These are phyloP conservation scores for Micractinium conductrix DNA, from an alignment of 139 green algal genomes.

Conservation along the genomic window DNA sequence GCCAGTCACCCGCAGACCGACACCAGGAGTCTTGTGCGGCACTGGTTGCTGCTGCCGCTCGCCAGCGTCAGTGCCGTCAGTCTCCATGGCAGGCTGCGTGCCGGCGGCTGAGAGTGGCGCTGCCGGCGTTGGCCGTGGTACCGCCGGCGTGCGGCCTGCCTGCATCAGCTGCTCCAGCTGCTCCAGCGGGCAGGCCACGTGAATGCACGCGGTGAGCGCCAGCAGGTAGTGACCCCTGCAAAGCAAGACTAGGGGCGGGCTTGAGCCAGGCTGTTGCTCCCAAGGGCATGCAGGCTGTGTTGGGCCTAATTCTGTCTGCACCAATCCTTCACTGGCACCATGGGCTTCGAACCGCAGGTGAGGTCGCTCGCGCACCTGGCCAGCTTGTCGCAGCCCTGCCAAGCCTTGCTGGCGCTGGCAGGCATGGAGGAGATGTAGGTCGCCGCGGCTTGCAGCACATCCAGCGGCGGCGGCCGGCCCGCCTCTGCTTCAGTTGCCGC, in stretches of 20 bases:
- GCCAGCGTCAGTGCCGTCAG: neutral
- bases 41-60: neutral
- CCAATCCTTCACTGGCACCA: too few species aligned
- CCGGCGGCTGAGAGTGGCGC: neutral
- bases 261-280: too few species aligned
- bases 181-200: neutral
- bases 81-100: neutral
- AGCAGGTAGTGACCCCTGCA: constrained; percentile 21
- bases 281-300: neutral
- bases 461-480: constrained; percentile 6
- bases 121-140: neutral
- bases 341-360: too few species aligned
- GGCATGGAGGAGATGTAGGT: neutral
- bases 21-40: neutral
- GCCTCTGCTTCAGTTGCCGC: neutral
- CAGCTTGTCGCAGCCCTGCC: constrained; percentile 13
- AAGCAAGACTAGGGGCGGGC: too few species aligned
- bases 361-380: constrained; percentile 11
- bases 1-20: neutral
- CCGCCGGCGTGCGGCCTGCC: too few species aligned
- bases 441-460: constrained; percentile 1
- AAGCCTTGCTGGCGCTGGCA: neutral
- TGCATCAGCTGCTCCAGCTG: neutral
- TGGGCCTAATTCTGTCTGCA: too few species aligned
- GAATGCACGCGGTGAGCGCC: constrained; percentile 3